Evolutionary conservation across 2,329 filamentous ascomycete species (phyloP).

Genomic region (Epichloe aotearoae): DNA sequence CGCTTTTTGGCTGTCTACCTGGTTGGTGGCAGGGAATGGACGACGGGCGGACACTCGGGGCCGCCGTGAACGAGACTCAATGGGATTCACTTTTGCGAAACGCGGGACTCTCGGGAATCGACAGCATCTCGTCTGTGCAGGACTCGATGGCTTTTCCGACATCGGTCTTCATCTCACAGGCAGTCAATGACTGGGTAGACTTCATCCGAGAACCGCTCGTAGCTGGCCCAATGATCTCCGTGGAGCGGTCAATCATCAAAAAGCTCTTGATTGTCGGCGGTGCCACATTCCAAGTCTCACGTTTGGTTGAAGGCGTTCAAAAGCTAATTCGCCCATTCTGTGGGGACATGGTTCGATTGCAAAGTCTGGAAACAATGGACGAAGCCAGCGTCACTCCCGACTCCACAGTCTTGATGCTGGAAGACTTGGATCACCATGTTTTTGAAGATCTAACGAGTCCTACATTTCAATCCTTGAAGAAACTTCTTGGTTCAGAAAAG

Average conservation of each 20-base stretch:
- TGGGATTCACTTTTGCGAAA: neutral
- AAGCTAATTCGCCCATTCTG: neutral
- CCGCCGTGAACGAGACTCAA: neutral
- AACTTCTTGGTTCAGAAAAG: neutral
- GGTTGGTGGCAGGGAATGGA: constrained; percentile 3
- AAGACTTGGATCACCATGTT: neutral
- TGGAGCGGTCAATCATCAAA: neutral
- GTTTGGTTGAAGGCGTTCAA: neutral
- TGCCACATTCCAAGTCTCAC: neutral
- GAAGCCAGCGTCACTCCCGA: neutral
- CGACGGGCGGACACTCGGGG: neutral
- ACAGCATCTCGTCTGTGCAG: neutral
- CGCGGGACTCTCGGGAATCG: constrained; percentile 4
- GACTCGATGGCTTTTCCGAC: neutral
- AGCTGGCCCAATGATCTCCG: neutral
- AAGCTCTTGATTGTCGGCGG: neutral
- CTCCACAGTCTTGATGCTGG: neutral
- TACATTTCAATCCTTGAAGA: neutral
- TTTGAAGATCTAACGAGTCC: neutral
- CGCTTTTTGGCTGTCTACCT: constrained; percentile 3
- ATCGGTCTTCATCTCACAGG: neutral
- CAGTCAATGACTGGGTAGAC: neutral
- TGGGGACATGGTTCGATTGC: neutral
- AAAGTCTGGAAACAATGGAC: neutral
- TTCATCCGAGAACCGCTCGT: constrained; percentile 1